Conservation (phyloP, 495 filamentous ascomycete species). For the Parmelia sp. region DNA sequence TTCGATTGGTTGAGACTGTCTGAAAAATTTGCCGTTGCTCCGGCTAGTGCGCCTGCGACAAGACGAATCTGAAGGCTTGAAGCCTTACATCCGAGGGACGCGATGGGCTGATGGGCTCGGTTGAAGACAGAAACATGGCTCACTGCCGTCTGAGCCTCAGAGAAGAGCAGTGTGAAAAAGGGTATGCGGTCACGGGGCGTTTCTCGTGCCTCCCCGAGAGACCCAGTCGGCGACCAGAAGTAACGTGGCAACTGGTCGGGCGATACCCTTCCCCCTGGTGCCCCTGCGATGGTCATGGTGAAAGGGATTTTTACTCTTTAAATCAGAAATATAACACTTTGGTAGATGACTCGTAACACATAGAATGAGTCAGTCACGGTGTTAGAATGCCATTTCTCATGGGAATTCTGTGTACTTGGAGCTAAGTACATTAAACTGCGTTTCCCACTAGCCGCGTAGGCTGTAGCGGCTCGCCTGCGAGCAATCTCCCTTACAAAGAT, state of each 20-base stretch:
- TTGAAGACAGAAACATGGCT: neutral
- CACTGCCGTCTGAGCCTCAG: neutral
- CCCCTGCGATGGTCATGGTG: neutral
- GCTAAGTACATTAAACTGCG: neutral
- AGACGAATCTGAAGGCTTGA: neutral
- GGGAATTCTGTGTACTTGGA: neutral
- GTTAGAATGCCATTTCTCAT: neutral
- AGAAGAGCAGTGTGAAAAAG: neutral
- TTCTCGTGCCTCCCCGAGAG: conserved; percentile 1
- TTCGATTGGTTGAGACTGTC: conserved; percentile 10
- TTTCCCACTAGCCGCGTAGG: conserved; percentile 12
- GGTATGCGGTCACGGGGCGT: neutral
- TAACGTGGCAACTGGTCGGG: neutral
- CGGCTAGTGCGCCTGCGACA: conserved; percentile 5
- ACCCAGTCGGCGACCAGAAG: neutral
- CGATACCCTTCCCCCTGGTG: too few species aligned
- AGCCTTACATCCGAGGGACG: neutral
- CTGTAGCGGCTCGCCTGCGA: conserved; percentile 10
- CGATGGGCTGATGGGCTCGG: neutral
- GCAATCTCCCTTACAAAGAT: conserved; percentile 14
- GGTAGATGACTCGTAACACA: neutral
- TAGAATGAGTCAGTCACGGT: neutral
- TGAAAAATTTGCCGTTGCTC: neutral
- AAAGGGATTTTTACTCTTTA: neutral
- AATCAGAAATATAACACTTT: neutral